Evolutionary conservation across 2,329 filamentous ascomycete species (phyloP).

Genomic region (Ophiosphaerella narmari): DNA sequence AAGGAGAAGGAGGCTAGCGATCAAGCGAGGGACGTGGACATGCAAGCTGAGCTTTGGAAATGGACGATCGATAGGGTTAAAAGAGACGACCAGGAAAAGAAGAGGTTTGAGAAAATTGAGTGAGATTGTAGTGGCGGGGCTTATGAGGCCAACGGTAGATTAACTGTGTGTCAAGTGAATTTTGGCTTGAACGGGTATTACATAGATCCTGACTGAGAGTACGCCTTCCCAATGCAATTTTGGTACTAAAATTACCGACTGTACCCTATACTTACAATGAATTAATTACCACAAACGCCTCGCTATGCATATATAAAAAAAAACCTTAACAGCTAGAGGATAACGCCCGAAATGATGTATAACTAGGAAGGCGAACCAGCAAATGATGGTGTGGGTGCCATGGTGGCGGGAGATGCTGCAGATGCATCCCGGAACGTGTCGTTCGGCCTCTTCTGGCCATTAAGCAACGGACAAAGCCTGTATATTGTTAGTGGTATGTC

Average conservation of each 20-base stretch:
- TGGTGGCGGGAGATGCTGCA: slow-evolving; percentile 30
- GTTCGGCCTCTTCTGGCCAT: slow-evolving; percentile 45
- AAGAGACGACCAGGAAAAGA: slow-evolving; percentile 26
- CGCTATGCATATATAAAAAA: slow-evolving; percentile 11
- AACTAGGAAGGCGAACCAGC: slow-evolving; percentile 11
- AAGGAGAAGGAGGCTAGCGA: slow-evolving; percentile 49
- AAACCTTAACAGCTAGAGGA: neutral
- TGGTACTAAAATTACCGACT: neutral
- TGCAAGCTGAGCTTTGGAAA: slow-evolving; percentile 52
- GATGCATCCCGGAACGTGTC: slow-evolving; percentile 44
- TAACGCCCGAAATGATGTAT: neutral
- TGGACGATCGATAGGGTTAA: slow-evolving; percentile 51
- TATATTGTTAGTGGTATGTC: slow-evolving; percentile 20
- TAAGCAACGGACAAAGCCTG: slow-evolving; percentile 46
- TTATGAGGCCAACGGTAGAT: neutral
- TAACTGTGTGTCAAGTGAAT: too few species aligned
- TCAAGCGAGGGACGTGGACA: slow-evolving; percentile 50
- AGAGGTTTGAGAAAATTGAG: slow-evolving; percentile 22
- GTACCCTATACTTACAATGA: neutral
- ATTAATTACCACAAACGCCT: slow-evolving; percentile 6
- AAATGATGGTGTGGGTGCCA: slow-evolving; percentile 19
- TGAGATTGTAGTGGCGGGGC: neutral
- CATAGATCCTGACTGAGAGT: neutral
- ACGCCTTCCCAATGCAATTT: neutral
- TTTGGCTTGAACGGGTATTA: neutral